Conservation (phyloP, 208 protist species). For the Leptomonas pyrrhocoris region DNA sequence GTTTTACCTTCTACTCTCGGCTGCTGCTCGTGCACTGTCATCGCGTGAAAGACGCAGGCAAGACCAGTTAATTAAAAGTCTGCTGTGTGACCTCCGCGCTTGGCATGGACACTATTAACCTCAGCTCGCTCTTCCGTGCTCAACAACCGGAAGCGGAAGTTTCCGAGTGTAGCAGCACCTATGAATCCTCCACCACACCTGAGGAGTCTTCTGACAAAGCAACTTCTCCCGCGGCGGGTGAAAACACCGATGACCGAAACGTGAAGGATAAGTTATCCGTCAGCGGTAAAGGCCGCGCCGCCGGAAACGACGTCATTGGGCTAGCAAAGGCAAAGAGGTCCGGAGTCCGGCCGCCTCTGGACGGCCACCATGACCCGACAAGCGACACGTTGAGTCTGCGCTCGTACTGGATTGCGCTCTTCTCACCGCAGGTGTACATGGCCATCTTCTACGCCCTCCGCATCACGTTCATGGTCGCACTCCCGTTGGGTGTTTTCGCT, state of each 20-base stretch:
- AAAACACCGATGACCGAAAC: neutral
- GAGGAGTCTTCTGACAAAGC: neutral
- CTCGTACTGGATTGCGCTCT: conserved; percentile 42
- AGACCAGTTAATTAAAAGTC: too few relatives aligned
- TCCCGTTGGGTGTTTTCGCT: conserved; percentile 48
- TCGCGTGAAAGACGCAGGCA: too few relatives aligned
- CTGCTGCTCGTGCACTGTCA: too few relatives aligned
- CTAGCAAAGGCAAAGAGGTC: neutral
- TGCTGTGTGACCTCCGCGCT: too few relatives aligned
- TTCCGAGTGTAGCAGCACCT: neutral
- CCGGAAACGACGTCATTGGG: neutral
- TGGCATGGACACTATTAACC: conserved; percentile 11
- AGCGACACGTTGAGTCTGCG: conserved; percentile 35
- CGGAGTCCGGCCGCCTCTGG: neutral
- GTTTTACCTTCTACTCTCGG: too few relatives aligned
- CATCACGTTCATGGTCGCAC: conserved; percentile 49
- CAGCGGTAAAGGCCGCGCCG: neutral
- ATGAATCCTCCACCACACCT: neutral
- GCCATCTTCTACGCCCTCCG: conserved; percentile 53
- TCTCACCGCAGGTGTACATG: conserved; percentile 50
- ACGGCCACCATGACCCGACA: conserved; percentile 17
- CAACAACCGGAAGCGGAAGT: neutral
- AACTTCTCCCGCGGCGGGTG: too few relatives aligned
- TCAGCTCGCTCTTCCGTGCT: neutral
- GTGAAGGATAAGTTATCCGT: neutral